A percentile compares a stretch with the other conserved stretches of the same genome.
Evolutionary conservation across 2,329 filamentous ascomycete genomes (phyloP).

Genomic region (Teratosphaeria gauchensis): DNA sequence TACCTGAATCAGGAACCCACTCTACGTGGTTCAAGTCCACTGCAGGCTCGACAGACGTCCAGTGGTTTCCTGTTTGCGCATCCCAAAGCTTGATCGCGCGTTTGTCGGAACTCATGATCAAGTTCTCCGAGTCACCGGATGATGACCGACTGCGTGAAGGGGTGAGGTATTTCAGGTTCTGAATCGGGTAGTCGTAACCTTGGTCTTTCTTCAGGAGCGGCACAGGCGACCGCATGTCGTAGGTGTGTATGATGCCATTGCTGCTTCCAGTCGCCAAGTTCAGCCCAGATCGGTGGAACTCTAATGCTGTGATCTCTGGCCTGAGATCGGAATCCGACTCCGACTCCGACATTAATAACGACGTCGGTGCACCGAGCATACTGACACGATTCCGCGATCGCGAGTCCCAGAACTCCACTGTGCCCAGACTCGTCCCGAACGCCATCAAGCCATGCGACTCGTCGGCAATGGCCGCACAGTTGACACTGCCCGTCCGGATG

Average conservation of each 20-base stretch:
- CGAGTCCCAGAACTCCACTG: slow-evolving; percentile 93
- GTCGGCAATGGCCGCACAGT: slow-evolving; percentile 78
- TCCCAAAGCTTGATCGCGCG: slow-evolving; percentile 98
- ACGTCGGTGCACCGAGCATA: slow-evolving; percentile 51
- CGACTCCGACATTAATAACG: slow-evolving; percentile 19
- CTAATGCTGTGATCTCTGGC: slow-evolving; percentile 70
- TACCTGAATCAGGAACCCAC: slow-evolving; percentile 84
- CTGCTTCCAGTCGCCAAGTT: slow-evolving; percentile 82
- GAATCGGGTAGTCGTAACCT: slow-evolving; percentile 86
- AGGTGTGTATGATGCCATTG: slow-evolving; percentile 77
- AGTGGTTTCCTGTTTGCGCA: slow-evolving; percentile 67
- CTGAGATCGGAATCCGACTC: slow-evolving; percentile 25
- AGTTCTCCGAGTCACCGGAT: slow-evolving; percentile 59
- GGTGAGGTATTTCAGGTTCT: slow-evolving; percentile 63
- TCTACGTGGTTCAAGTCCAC: slow-evolving; percentile 93
- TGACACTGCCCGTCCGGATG: slow-evolving; percentile 75
- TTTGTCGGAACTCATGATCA: slow-evolving; percentile 87
- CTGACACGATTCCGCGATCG: slow-evolving; percentile 74
- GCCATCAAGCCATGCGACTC: slow-evolving; percentile 81
- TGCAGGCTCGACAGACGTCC: slow-evolving; percentile 90
- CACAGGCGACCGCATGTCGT: slow-evolving; percentile 79
- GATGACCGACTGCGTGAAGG: slow-evolving; percentile 52
- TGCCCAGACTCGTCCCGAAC: slow-evolving; percentile 91
- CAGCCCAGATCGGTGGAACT: slow-evolving; percentile 76
- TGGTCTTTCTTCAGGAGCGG: slow-evolving; percentile 88